Base-by-base conservation (phyloP, 1,284 basidiomycete genomes). In the Malassezia restricta region DNA sequence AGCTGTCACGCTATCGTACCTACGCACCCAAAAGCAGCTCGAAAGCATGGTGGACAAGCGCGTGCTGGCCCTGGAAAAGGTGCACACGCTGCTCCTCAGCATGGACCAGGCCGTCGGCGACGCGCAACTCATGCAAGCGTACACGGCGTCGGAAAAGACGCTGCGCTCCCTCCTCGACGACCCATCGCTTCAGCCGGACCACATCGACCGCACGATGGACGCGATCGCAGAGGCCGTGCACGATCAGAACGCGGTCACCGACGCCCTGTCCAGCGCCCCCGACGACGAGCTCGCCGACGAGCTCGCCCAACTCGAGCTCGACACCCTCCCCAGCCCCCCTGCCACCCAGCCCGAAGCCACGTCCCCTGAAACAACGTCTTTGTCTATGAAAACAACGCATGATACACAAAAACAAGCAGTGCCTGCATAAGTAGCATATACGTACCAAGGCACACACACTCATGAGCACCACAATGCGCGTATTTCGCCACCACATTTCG, bases 401-500 rank as follows among this genome's bases (percentile, higher is more conserved):
- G 44, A 35, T 47, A 47, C 32, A 47, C 14, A 32, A 47, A 47
- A n/a, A 38, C n/a, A n/a, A 44, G 33, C n/a, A 44, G 43, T 9
- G 43, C 43, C 31, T 31, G 43, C 9, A 14, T 12, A 12, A 15
- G 11, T 15, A 35, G 33, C 15, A 35, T 12, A 35, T 24, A 40
- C 39, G 20, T 40, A 40, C 39, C 39, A 40, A 40, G 12, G 11
- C 44, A 27, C 44, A 47, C 20, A 47, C 44, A 31, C 44, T 24
- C 8, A 39, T 35, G 6, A 95, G 75, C 2, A 77, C 81, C 63
- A 87, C 70, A 43, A 89, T 81, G 74, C 85, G 83, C 58, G 44
- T 51, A 43, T 66, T 70, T 45, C 65, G 84, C 90, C 90, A 98
- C 87, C 92, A 96, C 85, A 95, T 92, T 73, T 91, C 83, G 57